These are phyloP conservation scores for Thermothielavioides terrestris DNA, from an alignment of 495 filamentous ascomycete species.

Conservation along the genomic window DNA sequence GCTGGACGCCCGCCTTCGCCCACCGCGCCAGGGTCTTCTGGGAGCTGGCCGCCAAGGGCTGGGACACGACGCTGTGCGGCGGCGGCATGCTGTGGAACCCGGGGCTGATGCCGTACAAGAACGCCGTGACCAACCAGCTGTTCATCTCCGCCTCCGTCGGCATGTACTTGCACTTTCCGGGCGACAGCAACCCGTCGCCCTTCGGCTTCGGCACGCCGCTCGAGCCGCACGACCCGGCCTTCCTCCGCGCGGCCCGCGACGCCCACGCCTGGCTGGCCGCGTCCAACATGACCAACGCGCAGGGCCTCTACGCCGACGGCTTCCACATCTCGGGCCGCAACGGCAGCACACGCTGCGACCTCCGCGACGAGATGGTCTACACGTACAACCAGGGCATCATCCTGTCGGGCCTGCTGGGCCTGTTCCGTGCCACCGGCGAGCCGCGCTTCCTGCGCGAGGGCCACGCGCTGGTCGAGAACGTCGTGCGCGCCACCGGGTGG, in stretches of 20 bases:
- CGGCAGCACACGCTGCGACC: constrained; percentile 56
- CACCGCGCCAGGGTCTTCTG: constrained; percentile 87
- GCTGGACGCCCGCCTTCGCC: constrained; percentile 72
- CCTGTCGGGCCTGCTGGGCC: constrained; percentile 72
- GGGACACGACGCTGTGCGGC: constrained; percentile 73
- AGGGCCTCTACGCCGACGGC: constrained; percentile 80
- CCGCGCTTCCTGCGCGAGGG: constrained; percentile 66
- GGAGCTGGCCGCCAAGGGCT: constrained; percentile 67
- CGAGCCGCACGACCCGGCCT: constrained; percentile 48
- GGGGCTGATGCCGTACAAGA: constrained; percentile 78
- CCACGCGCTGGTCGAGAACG: constrained; percentile 60
- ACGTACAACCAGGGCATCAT: constrained; percentile 96
- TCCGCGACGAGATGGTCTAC: constrained; percentile 79
- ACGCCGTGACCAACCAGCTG: constrained; percentile 93
- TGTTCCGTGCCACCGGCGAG: constrained; percentile 66
- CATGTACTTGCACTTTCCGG: constrained; percentile 90
- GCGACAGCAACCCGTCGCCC: constrained; percentile 63
- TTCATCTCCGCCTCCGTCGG: constrained; percentile 73
- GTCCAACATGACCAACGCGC: constrained; percentile 71
- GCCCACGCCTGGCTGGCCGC: constrained; percentile 71
- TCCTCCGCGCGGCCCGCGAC: constrained; percentile 63
- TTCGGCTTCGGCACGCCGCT: constrained; percentile 32
- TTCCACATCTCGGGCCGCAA: constrained; percentile 75
- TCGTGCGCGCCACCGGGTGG: constrained; percentile 73
- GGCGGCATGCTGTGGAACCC: constrained; percentile 96